A percentile compares a stretch with the other conserved stretches of the same genome.
Evolutionary conservation across 495 filamentous ascomycete genomes (phyloP).

Genomic region (Aspergillus hancockii): DNA sequence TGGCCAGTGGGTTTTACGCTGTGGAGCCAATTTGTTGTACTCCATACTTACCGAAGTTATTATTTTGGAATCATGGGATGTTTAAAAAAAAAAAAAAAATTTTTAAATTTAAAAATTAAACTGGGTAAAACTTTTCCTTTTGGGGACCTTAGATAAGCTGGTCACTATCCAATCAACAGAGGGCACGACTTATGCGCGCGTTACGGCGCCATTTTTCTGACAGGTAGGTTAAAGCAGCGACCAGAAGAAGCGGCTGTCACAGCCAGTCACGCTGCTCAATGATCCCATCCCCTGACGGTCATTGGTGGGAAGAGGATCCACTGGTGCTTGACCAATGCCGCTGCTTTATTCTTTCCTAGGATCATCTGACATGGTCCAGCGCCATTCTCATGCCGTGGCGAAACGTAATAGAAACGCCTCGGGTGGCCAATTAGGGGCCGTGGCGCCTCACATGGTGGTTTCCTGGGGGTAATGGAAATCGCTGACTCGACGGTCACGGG

Average conservation of each 20-base stretch:
- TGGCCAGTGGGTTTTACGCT: constrained; percentile 2
- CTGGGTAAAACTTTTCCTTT: neutral
- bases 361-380: constrained; percentile 37
- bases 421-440: constrained; percentile 28
- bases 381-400: constrained; percentile 17
- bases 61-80: constrained; percentile 1
- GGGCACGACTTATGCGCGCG: constrained; percentile 13
- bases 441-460: constrained; percentile 19
- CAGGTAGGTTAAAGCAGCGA: constrained; percentile 10
- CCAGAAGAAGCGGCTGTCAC: constrained; percentile 1
- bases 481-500: constrained; percentile 23
- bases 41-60: constrained; percentile 5
- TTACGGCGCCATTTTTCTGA: constrained; percentile 8
- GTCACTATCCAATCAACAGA: neutral
- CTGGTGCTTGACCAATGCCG: constrained; percentile 8
- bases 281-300: constrained; percentile 2
- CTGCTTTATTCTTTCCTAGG: constrained; percentile 12
- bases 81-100: neutral
- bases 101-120: neutral
- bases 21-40: constrained; percentile 17
- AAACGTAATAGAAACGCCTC: constrained; percentile 45
- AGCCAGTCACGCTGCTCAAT: constrained; percentile 6
- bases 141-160: neutral
- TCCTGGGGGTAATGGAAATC: constrained; percentile 39
- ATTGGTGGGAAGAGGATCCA: constrained; percentile 18